Evolutionary conservation across 768 basidiomycete species (phyloP).

Genomic region (Xerocomus brunneocitrinus): DNA sequence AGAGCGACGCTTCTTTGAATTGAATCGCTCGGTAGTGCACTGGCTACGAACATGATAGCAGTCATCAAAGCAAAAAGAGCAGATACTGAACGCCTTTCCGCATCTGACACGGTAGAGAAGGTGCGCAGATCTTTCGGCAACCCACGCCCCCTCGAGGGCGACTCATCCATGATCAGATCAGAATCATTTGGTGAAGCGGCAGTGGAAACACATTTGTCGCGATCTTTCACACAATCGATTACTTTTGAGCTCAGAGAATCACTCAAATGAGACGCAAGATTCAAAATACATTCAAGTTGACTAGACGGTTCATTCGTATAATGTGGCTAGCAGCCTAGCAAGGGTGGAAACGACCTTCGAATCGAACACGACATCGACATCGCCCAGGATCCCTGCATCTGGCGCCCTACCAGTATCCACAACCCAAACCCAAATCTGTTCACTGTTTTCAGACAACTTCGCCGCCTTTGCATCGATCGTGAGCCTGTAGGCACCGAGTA

Average conservation of each 20-base stretch:
- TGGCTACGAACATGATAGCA: no score
- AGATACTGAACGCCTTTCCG: no score
- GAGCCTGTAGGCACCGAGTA: neutral
- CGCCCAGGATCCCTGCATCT: neutral
- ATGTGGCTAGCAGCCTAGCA: neutral
- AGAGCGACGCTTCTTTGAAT: neutral
- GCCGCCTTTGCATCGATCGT: neutral
- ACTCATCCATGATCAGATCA: no score
- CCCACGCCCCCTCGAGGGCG: no score
- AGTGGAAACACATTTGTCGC: no score
- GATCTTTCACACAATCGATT: no score
- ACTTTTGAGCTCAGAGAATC: neutral
- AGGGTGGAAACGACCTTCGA: neutral
- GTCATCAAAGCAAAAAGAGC: no score
- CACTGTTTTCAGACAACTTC: neutral
- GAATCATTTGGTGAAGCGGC: no score
- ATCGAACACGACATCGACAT: neutral
- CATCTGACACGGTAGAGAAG: no score
- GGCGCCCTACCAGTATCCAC: neutral
- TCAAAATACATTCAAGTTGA: neutral
- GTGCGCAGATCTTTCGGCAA: no score
- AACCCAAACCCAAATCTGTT: neutral
- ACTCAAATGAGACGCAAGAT: neutral
- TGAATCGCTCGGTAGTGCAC: neutral
- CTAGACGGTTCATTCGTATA: neutral